Evolutionary conservation across 2,329 filamentous ascomycete genomes (phyloP), one percentile per base, ranked within the genome.

Genomic region (Kalaharituber pfeilii): DNA sequence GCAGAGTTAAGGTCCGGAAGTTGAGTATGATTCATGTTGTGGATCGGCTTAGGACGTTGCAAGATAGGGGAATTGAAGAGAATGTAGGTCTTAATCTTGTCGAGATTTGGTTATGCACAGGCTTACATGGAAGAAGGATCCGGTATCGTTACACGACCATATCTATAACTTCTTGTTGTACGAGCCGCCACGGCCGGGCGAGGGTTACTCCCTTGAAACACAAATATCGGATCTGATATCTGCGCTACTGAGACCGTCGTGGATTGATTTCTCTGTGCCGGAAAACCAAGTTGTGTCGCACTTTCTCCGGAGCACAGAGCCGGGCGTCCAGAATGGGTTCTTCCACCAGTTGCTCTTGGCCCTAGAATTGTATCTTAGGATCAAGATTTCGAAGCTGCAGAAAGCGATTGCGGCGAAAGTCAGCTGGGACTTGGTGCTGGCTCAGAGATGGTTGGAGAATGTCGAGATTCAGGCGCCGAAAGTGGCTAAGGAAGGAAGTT

Each of bases 271-370:
- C 62, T 82, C 80, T 26, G 71, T 73, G 30, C 75, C 76, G 3
- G 77, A 76, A 63, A 84, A 86, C 62, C 83, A 87, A 63, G 79
- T 86, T 22, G 77, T 81, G 24, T 83, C 83, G 2, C 78, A 80
- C 53, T 86, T 82, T 67, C 82, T 86, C 56, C 80, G 73, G 54
- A 71, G 73, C 30, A 70, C 71, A 18, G 79, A 81, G 60, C 70
- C 74, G 47, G 68, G 71, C 18, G 73, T 74, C 56, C 82, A 81
- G 62, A 74, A 76, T 56, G 74, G 73, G 25, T 86, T 87, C 69
- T 86, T 84, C 66, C 81, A 85, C 65, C 83, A 87, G 67, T 69
- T 87, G n/a, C 71, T 87, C 2, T 73, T 87, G 42, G 82, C 80
- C 59, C 72, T 84, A 50, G 83, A 87, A 66, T 71, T 87, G 4